Evolutionary conservation across 1,284 basidiomycete genomes (phyloP).

Genomic region (Coniferiporia sulphurascens): DNA sequence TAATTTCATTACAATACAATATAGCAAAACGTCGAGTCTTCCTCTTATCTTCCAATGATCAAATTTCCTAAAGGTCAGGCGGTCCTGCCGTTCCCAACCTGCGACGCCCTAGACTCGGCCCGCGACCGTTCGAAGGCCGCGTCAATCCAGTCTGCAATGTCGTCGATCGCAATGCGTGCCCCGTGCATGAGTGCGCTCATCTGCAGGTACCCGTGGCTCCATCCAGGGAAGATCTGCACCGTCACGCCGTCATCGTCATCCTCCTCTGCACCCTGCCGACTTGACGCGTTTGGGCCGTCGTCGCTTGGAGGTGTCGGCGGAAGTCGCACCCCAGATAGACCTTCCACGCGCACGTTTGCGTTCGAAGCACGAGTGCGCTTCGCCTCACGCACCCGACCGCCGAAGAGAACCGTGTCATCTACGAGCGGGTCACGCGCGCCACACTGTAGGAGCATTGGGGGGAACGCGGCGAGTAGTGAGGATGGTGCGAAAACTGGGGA

Average conservation of each 20-base stretch:
- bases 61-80: too few relatives aligned
- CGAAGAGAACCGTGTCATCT: constrained; percentile 93
- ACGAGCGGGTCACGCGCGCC: constrained; percentile 97
- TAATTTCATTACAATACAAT: too few relatives aligned
- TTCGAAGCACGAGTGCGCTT: constrained; percentile 48
- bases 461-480: constrained; percentile 84
- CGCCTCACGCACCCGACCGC: constrained; percentile 88
- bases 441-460: constrained; percentile 88
- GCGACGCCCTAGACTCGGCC: too few relatives aligned
- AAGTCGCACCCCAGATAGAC: constrained; percentile 13
- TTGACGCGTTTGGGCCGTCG: constrained; percentile 39
- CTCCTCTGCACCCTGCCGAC: constrained; percentile 54
- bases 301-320: constrained; percentile 46
- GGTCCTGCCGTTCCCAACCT: too few relatives aligned
- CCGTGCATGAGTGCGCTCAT: constrained; percentile 88
- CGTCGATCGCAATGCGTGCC: constrained; percentile 75
- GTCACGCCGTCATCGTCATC: constrained; percentile 92
- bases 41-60: too few relatives aligned
- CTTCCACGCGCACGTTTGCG: too few relatives aligned
- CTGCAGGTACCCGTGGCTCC: constrained; percentile 93
- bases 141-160: constrained; percentile 91
- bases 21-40: too few relatives aligned
- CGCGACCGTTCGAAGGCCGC: constrained; percentile 58
- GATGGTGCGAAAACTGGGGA: constrained; percentile 89
- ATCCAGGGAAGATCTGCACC: constrained; percentile 85